Evolutionary conservation across 2,329 filamentous ascomycete species (phyloP).

Genomic region (Lasiodiplodia sp.): DNA sequence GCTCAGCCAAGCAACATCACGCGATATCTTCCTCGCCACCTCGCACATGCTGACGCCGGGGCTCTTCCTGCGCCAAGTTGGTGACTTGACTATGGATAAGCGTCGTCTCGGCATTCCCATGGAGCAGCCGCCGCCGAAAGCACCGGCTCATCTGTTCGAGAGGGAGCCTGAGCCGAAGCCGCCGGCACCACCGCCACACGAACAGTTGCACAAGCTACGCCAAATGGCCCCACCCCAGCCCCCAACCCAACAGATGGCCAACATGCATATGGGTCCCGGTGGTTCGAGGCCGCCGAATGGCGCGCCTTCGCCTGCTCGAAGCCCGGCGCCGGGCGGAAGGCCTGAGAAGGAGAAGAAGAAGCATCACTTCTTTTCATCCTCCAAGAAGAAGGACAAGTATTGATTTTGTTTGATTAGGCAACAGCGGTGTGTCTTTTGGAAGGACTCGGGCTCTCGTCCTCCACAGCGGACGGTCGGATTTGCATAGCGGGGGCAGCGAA

Average conservation of each 20-base stretch:
- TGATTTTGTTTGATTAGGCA: constrained; percentile 7
- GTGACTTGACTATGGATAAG: constrained; percentile 78
- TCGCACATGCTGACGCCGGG: constrained; percentile 91
- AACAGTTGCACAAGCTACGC: constrained; percentile 35
- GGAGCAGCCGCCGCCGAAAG: constrained; percentile 79
- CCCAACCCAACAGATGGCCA: constrained; percentile 39
- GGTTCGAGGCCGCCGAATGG: constrained; percentile 26
- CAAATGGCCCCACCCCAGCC: constrained; percentile 40
- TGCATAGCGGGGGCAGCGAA: constrained; percentile 29
- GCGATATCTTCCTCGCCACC: constrained; percentile 87
- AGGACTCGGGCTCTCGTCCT: background rate
- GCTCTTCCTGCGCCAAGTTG: constrained; percentile 82
- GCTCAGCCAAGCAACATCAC: constrained; percentile 72
- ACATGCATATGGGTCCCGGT: constrained; percentile 34
- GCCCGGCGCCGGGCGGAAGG: constrained; percentile 39
- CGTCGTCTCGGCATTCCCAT: constrained; percentile 80
- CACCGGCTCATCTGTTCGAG: constrained; percentile 87
- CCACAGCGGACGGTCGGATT: constrained; percentile 8
- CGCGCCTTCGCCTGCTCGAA: constrained; percentile 17
- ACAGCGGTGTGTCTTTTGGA: constrained; percentile 3
- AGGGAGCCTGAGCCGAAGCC: constrained; percentile 67
- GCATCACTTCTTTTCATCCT: constrained; percentile 61
- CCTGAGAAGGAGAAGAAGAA: constrained; percentile 62
- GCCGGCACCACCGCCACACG: constrained; percentile 53
- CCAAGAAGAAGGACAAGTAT: constrained; percentile 33